Base-by-base conservation (phyloP, 1,284 basidiomycete species). In the Tilletia walkeri region DNA sequence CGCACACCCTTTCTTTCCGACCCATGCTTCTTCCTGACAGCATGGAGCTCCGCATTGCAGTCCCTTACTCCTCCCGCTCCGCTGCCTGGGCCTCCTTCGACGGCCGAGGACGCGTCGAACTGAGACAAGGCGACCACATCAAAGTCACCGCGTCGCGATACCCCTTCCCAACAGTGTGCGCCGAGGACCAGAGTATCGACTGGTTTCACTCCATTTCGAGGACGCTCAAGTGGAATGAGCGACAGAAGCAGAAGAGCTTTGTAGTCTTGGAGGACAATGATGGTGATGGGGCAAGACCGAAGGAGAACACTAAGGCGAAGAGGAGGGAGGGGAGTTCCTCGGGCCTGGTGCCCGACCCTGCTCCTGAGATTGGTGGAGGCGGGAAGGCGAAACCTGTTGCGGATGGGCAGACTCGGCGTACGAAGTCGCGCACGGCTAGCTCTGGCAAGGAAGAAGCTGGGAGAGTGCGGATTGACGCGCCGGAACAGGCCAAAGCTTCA, bases 31-130 rank as follows among this genome's bases (percentile, higher is more conserved):
- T 99, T 20, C 96, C 96, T 0, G 96, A 99, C 84, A 95, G 91
- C 81, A 98, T 99, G 93, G 96, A 99, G 82, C 87, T 99, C 66
- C 90, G 96, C 16, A 94, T 99, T 53, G 97, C 95, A 77, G 96
- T 99, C 18, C 96, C 96, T 0, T 99, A 94, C 87, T 97, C 98
- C 84, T 98, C 95, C 34, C 87, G 96, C 53, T 95, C 93, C 81
- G 99, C 95, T 0, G 96, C 96, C 3, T 99, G 96, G 96, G 96
- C 94, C 10, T 95, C 93, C 49, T 99, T 99, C 81, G 96, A 99
- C 81, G 96, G 96, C 16, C 89, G 96, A 66, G 96, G 96, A 0
- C 89, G 96, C 36, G 92, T 99, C 16, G 96, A 99, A 85, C 74
- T 83, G 53, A 75, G 76, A 54, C 80, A 98, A 89, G 96, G 96